Evolutionary conservation across 2,329 filamentous ascomycete species (phyloP), one percentile per base, ranked within the genome.

Genomic region (Diaporthe sp.): DNA sequence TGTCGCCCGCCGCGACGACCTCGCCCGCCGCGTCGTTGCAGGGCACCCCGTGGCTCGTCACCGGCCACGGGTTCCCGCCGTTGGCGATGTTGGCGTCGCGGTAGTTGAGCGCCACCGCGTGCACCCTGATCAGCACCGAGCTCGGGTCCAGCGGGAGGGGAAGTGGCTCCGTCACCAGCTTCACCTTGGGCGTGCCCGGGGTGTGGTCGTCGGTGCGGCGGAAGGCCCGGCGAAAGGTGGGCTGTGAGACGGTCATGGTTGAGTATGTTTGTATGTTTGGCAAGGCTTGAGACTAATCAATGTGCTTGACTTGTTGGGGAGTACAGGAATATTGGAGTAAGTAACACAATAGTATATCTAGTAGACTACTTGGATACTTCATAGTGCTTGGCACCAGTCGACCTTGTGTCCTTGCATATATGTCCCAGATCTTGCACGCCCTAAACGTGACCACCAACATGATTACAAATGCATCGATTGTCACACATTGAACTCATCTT

Each of bases 41-140:
- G n/a, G n/a, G 51, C 0, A 53, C 25, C n/a, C 51, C 51, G 51
- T 28, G 51, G n/a, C n/a, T 25, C n/a, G 51, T 84, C 5, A 87
- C 82, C 0, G 83, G 83, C 83, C 83, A 86, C 0, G 86, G 85
- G 73, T 87, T 86, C 0, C 82, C 81, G 13, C 83, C 84, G 72
- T 84, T 82, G 34, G 81, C 79, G 58, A 85, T 85, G 74, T 83
- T 84, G 60, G 80, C 81, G 68, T 85, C 83, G 8, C 82, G 77
- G 67, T 82, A 84, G 76, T 85, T 85, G 57, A 84, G 79, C 9
- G 83, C 78, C 20, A 84, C 80, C 22, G 83, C 81, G 47, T 80
- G 80, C 4, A 84, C 78, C 67, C 82, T 82, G 73, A 84, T 55
- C 51, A 55, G 25, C n/a, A 55, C 51, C 55, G 28, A 57, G 55